Evolutionary conservation across 352 stramenopile genomes (phyloP), one percentile per base, ranked within the genome.

Genomic region (Globisporangium irregulare): DNA sequence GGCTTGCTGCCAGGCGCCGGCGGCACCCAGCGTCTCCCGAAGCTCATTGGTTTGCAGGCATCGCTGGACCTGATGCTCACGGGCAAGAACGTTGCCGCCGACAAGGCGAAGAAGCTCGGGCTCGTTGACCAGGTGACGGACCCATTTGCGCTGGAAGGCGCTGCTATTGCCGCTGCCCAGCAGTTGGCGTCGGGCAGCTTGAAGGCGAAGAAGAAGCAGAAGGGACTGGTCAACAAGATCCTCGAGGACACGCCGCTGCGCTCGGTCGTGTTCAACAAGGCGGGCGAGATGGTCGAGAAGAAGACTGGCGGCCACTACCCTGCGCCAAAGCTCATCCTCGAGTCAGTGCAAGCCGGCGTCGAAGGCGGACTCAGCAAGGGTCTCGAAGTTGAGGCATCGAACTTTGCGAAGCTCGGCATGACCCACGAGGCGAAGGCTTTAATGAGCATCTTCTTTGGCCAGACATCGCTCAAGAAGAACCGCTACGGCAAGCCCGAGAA

Each of bases 381-480:
- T 29, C 80, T 98, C 32, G 93, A 98, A 61, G 90, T 98, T 59
- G 97, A 99, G 77, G 84, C 96, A 4, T 74, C 97, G 61, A 94
- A 95, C 71, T 99, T 99, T 82, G 92, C 92, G 50, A 98, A 98
- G 78, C 87, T 99, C 43, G 96, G 96, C 12, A 96, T 97, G 74
- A 99, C 97, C 12, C 85, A 80, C 53, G 96, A 98, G 73, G 97
- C 92, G 22, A 97, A 98, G 76, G 93, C 93, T 14, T 81, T 99
- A 9, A 98, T 99, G 86, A 97, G 96, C 69, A 97, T 99, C 69
- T 99, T 99, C 81, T 97, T 99, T 74, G 95, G 95, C 27, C 98
- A 97, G 81, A 99, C 91, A n/a, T 82, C 91, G 54, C 87, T 99
- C 58, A 99, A 99, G 84, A 99, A 99, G 81, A 98, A 99, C 79